Evolutionary conservation across 164 flowering plant species (phyloP).

Genomic region (Santalum album): DNA sequence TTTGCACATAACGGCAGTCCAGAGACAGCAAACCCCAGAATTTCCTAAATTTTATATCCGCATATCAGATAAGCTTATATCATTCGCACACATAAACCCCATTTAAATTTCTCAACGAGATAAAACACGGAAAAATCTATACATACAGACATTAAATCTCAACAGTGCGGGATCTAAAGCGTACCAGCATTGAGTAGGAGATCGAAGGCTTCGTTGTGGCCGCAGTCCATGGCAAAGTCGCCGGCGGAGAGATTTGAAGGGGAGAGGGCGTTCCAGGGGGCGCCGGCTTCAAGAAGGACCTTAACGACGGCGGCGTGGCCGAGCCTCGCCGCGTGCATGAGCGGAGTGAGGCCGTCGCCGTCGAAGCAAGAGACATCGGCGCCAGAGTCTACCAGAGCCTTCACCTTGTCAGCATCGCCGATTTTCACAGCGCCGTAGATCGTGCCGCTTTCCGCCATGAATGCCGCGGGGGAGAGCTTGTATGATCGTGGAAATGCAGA

Average conservation of each 20-base stretch:
- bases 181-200: slow-evolving; percentile 80
- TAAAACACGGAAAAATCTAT: too few species aligned
- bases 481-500: too few species aligned
- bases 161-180: too few species aligned
- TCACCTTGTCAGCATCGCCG: slow-evolving; percentile 41
- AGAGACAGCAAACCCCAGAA: too few species aligned
- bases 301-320: slow-evolving; percentile 53
- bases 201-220: slow-evolving; percentile 81
- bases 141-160: too few species aligned
- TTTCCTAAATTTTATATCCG: too few species aligned
- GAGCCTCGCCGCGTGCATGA: slow-evolving; percentile 85
- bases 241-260: slow-evolving; percentile 83
- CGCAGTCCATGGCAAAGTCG: slow-evolving; percentile 81
- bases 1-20: too few species aligned
- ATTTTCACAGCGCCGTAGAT: slow-evolving; percentile 57
- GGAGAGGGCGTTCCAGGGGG: slow-evolving; percentile 91
- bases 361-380: slow-evolving; percentile 75
- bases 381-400: slow-evolving; percentile 42
- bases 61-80: too few species aligned
- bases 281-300: slow-evolving; percentile 67
- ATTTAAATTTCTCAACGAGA: too few species aligned
- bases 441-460: slow-evolving; percentile 21
- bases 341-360: slow-evolving; percentile 61
- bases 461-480: neutral
- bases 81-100: too few species aligned